Percentiles rank a stretch among this genome's conserved stretches.
Evolutionary conservation across 345 rosid genomes (phyloP).

Genomic region (Eucalyptus caleyi): DNA sequence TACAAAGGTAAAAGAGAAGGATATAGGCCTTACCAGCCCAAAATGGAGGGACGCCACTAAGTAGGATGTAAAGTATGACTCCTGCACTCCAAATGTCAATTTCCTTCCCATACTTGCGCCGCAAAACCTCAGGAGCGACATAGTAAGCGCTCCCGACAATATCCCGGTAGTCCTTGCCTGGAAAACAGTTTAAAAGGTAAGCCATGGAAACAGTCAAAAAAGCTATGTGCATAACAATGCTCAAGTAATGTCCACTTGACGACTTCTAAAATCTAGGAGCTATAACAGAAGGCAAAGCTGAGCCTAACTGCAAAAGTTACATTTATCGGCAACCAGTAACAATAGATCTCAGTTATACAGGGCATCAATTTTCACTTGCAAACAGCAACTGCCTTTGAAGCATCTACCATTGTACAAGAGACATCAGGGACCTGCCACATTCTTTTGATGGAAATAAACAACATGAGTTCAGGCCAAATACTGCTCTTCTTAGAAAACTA

Average conservation of each 20-base stretch:
- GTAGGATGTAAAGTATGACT: slow-evolving; percentile 66
- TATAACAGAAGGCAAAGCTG: not conserved
- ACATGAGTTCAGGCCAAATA: not conserved
- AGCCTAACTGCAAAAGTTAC: not conserved
- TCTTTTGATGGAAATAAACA: not conserved
- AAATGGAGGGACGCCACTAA: slow-evolving; percentile 94
- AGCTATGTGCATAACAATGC: not conserved
- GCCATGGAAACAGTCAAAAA: not conserved
- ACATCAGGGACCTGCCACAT: not conserved
- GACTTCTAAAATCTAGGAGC: not conserved
- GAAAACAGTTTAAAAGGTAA: not conserved
- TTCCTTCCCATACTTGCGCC: slow-evolving; percentile 70
- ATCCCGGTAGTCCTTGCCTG: slow-evolving; percentile 60
- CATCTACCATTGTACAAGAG: not conserved
- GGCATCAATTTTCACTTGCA: not conserved
- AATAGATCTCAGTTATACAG: not conserved
- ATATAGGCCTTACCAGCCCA: slow-evolving; percentile 60
- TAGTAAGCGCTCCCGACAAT: slow-evolving; percentile 88
- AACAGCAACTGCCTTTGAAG: not conserved
- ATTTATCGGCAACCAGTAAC: not conserved
- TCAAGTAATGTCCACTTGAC: not conserved
- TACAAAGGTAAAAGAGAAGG: not conserved
- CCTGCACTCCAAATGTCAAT: slow-evolving; percentile 94
- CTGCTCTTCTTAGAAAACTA: not conserved
- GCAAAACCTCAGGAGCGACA: slow-evolving; percentile 82